Evolutionary conservation across 2,329 filamentous ascomycete species (phyloP), one percentile per base, ranked within the genome.

Genomic region (Scedosporium minutisporum): DNA sequence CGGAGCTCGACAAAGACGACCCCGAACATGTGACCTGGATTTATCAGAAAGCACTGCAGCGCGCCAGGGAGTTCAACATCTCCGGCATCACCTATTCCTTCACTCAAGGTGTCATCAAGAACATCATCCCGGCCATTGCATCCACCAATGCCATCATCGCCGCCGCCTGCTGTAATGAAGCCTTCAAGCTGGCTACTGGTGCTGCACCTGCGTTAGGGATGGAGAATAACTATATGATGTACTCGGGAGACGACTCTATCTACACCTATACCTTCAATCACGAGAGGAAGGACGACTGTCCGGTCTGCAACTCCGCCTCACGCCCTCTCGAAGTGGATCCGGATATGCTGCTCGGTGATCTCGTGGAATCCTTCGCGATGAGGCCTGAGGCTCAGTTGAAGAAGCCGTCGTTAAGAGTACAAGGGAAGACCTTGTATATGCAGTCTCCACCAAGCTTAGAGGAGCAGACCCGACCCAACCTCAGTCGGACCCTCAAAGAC

Each of bases 241-340:
- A 99, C 75, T 96, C 91, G 12, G 95, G 96, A 57, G 93, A 97
- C 70, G 93, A 96, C 70, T 85, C 89, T 67, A 89, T 99, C 67
- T 99, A 99, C 78, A 99, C 95, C 0, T 97, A 96, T 75, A 99
- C 95, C 0, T 99, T 97, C 73, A 88, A 92, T 70, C 92, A 96
- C 70, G 89, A 97, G 76, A 91, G 90, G 78, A 97, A 97, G 74
- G 83, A 88, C 16, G 95, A 97, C 74, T 99, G 95, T 67, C 92
- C 95, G 2, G 95, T 97, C 6, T 99, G 95, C 71, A 93, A 93
- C 18, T 89, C 91, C 61, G 77, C 91, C 63, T 87, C 95, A 3
- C 88, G 91, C 61, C 87, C 88, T 27, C 80, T 97, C 14, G 77
- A 83, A 2, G 84, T 96, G 25, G 83, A 92, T 69, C 83, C 88